Conservation (phyloP, 2,329 filamentous ascomycete genomes). For the Microascus cirrosus region DNA sequence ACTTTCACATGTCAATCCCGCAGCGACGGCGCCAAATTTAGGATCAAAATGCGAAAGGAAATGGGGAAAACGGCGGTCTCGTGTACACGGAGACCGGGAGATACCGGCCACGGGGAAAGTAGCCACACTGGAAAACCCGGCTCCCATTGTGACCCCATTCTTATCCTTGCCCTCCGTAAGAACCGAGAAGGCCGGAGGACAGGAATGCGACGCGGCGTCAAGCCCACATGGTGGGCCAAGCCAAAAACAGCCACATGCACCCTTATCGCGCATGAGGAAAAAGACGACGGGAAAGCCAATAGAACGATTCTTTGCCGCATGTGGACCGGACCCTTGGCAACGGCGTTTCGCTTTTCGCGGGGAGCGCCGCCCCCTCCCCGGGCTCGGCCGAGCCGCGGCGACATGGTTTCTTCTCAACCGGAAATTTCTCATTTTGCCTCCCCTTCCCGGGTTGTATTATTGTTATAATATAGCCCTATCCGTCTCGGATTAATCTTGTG, state of each 20-base stretch:
- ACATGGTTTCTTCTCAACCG: neutral
- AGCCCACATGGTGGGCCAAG: too few relatives aligned
- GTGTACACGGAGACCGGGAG: neutral
- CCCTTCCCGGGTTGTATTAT: neutral
- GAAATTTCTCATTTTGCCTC: neutral
- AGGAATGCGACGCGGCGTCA: too few relatives aligned
- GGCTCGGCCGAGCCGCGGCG: neutral
- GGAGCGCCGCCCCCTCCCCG: neutral
- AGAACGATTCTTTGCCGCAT: neutral
- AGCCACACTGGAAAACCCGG: too few relatives aligned
- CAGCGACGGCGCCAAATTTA: neutral
- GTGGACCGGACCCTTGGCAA: neutral
- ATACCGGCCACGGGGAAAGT: too few relatives aligned
- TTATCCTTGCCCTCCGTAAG: too few relatives aligned
- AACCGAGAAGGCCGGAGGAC: too few relatives aligned
- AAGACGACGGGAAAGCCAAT: neutral
- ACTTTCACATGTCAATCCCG: neutral
- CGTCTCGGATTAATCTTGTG: neutral
- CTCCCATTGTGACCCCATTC: too few relatives aligned
- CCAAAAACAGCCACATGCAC: too few relatives aligned
- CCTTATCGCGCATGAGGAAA: too few relatives aligned
- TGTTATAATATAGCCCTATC: neutral
- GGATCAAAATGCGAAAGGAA: neutral
- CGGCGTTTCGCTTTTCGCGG: neutral
- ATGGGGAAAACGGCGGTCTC: neutral